Evolutionary conservation across 2,329 filamentous ascomycete genomes (phyloP), one percentile per base, ranked within the genome.

Genomic region (Intubia oerlemansii): DNA sequence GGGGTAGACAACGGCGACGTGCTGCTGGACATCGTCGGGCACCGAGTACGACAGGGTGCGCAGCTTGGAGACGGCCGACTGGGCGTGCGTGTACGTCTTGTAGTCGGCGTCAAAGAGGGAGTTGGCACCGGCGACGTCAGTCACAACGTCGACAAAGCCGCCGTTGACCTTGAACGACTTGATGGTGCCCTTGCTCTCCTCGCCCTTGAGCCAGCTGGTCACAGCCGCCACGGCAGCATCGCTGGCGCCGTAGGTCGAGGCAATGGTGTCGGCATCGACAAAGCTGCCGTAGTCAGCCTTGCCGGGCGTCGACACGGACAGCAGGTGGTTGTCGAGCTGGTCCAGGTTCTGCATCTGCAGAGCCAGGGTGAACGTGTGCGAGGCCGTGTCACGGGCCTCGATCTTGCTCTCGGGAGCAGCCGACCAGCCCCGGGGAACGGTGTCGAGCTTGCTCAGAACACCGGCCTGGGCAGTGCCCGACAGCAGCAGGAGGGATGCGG

Each of bases 1-100:
- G 2, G 70, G 70, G 42, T 74, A 65, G 30, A 76, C 63, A 42
- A 73, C 54, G 30, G 63, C 59, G 29, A 77, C 55, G 40, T 66
- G 54, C 24, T 51, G 39, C 31, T 57, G 54, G 4, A 77, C 44
- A 8, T 55, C 45, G 30, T 52, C 51, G 0, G 71, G 73, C 3
- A 77, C 56, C 0, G 65, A 70, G 46, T 77, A 78, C 28, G 57
- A 50, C 15, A 55, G 42, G 8, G 52, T 53, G 22, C 70, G 58
- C 25, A 74, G 53, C 39, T 52, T 59, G n/a, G 34, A 26, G 4
- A 25, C 10, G 2, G 29, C 24, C 13, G 29, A 17, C 13, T 31
- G 23, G 8, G 31, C 26, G 27, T 42, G 44, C 34, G 28, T 25
- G 28, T 42, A 45, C 34, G 41, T 42, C 28, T 41, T 36, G 34